Conservation (phyloP, 495 filamentous ascomycete genomes). For the Hypoxylon trugodes region DNA sequence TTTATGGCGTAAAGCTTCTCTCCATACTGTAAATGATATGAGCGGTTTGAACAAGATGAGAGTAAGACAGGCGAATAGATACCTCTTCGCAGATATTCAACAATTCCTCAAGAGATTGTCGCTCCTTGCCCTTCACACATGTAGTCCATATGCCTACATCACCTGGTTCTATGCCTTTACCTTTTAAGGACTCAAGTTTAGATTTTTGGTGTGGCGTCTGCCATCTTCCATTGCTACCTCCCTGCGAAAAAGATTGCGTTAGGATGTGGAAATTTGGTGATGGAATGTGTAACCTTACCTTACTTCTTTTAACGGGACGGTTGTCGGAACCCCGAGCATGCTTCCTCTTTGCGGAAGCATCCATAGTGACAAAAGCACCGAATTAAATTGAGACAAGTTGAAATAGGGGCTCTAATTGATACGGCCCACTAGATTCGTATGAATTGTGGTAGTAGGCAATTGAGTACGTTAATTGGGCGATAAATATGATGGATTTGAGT, state of each 20-base stretch:
- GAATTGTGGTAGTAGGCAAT: neutral
- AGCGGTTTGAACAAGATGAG: neutral
- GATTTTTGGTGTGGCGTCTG: conserved; percentile 61
- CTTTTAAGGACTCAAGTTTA: conserved; percentile 46
- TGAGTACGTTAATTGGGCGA: too few relatives aligned
- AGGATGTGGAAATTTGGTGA: neutral
- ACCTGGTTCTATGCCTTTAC: conserved; percentile 69
- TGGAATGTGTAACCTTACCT: conserved; percentile 29
- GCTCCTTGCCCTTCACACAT: conserved; percentile 82
- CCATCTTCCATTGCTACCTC: conserved; percentile 62
- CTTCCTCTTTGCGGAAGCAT: conserved; percentile 38
- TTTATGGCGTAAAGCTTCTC: conserved; percentile 66
- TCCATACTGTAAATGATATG: conserved; percentile 57
- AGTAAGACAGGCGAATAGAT: neutral
- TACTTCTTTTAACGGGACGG: conserved; percentile 42
- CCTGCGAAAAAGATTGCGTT: conserved; percentile 41
- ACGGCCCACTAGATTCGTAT: neutral
- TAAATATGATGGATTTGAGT: too few relatives aligned
- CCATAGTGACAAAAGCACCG: conserved; percentile 18
- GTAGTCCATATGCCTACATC: conserved; percentile 90
- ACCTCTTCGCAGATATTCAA: conserved; percentile 80
- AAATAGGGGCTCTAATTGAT: neutral
- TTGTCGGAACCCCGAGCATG: conserved; percentile 26
- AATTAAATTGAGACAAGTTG: neutral
- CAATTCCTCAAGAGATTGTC: conserved; percentile 77